phyloP scores from a whole-genome alignment of 345 rosid genomes.

The Geranium brycei region DNA sequence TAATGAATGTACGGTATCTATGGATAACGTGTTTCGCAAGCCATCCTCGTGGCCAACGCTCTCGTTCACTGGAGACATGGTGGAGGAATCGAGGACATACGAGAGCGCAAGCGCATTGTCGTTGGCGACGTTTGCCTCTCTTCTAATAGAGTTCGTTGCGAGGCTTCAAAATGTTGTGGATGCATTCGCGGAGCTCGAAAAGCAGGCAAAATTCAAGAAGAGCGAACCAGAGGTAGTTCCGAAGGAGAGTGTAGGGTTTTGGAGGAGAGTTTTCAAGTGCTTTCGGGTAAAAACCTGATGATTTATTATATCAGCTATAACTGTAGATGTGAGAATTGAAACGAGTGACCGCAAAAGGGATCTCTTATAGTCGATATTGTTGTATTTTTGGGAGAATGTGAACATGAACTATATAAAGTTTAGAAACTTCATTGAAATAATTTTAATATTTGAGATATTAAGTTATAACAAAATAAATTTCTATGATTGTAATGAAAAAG shows the following conservation, averaged over 20 bases:
- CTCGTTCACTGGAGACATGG: slow-evolving; percentile 23
- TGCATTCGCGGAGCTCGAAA: slow-evolving; percentile 50
- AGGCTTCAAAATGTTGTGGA: slow-evolving; percentile 62
- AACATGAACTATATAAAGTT: too few relatives aligned
- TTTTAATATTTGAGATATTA: too few relatives aligned
- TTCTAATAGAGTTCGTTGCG: slow-evolving; percentile 77
- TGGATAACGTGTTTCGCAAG: slow-evolving; percentile 23
- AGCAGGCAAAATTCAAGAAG: slow-evolving; percentile 56
- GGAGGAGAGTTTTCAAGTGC: slow-evolving; percentile 28
- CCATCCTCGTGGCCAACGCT: slow-evolving; percentile 55
- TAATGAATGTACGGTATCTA: slow-evolving; percentile 12
- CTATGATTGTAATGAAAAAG: too few relatives aligned
- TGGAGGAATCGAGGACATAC: slow-evolving; percentile 53
- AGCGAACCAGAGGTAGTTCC: slow-evolving; percentile 19
- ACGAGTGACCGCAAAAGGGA: too few relatives aligned
- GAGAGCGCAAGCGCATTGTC: slow-evolving; percentile 86
- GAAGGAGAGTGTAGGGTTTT: slow-evolving; percentile 24
- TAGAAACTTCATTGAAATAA: too few relatives aligned
- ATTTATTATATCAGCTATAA: too few relatives aligned
- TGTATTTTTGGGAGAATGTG: too few relatives aligned
- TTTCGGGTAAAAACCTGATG: slow-evolving; percentile 17
- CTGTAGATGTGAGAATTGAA: too few relatives aligned
- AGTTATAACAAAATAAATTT: too few relatives aligned
- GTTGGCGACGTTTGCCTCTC: slow-evolving; percentile 75
- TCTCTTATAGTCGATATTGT: too few relatives aligned